Conservation (phyloP, 768 basidiomycete species). For the Lentinula raphanica region DNA sequence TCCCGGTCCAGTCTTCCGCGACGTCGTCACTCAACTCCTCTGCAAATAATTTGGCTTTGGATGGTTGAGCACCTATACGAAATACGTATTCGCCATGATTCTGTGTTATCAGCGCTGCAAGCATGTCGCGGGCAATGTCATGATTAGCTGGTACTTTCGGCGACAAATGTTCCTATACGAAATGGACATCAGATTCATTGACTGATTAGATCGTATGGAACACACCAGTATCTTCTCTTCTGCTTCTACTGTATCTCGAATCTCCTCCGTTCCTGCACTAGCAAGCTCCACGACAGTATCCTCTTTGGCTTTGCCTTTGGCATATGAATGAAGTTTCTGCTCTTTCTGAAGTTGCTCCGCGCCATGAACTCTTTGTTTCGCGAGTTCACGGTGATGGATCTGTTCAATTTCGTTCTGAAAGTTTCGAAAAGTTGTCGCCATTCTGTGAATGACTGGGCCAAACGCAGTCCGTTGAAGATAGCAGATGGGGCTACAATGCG, state of each 20-base stretch:
- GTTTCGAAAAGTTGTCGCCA: slow-evolving; percentile 47
- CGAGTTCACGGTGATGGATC: slow-evolving; percentile 62
- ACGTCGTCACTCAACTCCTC: slow-evolving; percentile 43
- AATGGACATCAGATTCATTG: neutral
- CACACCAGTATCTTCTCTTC: slow-evolving; percentile 54
- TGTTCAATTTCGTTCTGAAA: slow-evolving; percentile 78
- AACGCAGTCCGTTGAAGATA: no score
- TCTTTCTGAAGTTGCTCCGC: slow-evolving; percentile 12
- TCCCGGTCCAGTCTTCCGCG: slow-evolving; percentile 51
- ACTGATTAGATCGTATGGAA: neutral
- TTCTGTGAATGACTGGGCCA: slow-evolving; percentile 15
- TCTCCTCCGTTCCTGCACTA: slow-evolving; percentile 13
- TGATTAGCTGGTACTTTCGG: slow-evolving; percentile 36
- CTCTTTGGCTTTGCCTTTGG: slow-evolving; percentile 40
- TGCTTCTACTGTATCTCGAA: slow-evolving; percentile 28
- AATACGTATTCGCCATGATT: slow-evolving; percentile 71
- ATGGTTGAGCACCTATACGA: slow-evolving; percentile 65
- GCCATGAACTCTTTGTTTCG: slow-evolving; percentile 50
- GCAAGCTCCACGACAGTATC: slow-evolving; percentile 13
- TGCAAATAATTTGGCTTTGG: slow-evolving; percentile 48
- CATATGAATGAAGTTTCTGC: neutral
- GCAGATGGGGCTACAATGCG: no score
- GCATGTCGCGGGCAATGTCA: slow-evolving; percentile 54
- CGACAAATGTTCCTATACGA: slow-evolving; percentile 38
- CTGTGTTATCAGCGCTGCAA: slow-evolving; percentile 64